A percentile compares a stretch with the other conserved stretches of the same genome.
phyloP scores from a whole-genome alignment of 78 protist genomes.

The Dictyostelium brefeldianum region DNA sequence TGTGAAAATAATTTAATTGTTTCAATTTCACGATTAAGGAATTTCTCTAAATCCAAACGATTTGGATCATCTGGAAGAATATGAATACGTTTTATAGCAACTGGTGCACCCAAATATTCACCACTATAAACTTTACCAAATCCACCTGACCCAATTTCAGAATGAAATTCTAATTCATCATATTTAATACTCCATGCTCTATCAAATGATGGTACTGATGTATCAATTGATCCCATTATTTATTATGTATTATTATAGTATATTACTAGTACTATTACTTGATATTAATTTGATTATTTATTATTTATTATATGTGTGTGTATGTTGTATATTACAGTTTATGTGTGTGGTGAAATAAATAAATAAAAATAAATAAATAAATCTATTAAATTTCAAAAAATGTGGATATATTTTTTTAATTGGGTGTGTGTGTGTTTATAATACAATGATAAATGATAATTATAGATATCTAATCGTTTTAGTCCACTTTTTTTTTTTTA shows the following conservation, averaged over 20 bases:
- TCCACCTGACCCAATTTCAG: constrained; percentile 69
- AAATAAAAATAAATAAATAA: no score
- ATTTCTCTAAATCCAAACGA: constrained; percentile 57
- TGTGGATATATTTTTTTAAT: no score
- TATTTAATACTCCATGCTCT: constrained; percentile 59
- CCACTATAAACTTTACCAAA: constrained; percentile 67
- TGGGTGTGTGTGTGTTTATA: no score
- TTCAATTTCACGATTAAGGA: constrained; percentile 54
- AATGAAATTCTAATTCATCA: constrained; percentile 51
- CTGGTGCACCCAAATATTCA: constrained; percentile 67
- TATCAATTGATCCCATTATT: constrained; percentile 27
- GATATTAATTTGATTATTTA: no score
- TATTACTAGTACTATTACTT: constrained; percentile 1
- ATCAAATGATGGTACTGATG: constrained; percentile 62
- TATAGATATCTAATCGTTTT: no score
- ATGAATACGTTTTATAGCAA: constrained; percentile 56
- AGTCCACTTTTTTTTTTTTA: no score
- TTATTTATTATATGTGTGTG: no score
- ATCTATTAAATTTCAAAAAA: no score
- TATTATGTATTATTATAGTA: neutral
- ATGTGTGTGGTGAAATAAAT: no score
- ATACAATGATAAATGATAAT: no score
- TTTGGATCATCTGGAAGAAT: constrained; percentile 74
- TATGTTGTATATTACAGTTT: no score
- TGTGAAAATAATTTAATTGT: constrained; percentile 59